Percentiles rank a stretch among this genome's conserved stretches.
Evolutionary conservation across 306 rosid species (phyloP).

Genomic region (Quercus parvula): DNA sequence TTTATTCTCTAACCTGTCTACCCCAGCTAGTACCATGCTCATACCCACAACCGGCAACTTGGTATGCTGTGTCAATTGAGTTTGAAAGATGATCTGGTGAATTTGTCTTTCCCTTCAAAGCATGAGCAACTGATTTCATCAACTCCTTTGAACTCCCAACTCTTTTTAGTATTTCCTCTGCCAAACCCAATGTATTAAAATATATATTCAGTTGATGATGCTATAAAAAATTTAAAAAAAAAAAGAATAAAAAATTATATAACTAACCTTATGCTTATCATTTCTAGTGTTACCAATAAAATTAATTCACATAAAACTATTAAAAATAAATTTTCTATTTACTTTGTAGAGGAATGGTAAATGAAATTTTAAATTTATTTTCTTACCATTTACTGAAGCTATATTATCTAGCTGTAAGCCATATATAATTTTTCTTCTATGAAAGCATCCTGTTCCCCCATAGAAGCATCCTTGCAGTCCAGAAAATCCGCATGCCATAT

Average conservation of each 20-base stretch:
- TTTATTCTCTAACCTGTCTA: slow-evolving; percentile 27
- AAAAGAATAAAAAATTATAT: background rate
- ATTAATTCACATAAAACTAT: no score
- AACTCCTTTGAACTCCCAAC: slow-evolving; percentile 53
- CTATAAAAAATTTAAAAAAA: background rate
- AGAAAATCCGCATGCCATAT: slow-evolving; percentile 25
- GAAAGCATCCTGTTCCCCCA: slow-evolving; percentile 55
- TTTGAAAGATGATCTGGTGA: background rate
- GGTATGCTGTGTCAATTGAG: slow-evolving; percentile 34
- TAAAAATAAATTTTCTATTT: background rate
- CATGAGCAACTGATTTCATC: slow-evolving; percentile 23
- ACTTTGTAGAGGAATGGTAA: background rate
- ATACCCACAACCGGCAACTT: slow-evolving; percentile 44
- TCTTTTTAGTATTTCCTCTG: slow-evolving; percentile 10
- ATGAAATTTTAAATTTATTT: background rate
- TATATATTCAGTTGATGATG: no score
- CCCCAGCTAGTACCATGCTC: slow-evolving; percentile 70
- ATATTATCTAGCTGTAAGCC: slow-evolving; percentile 38
- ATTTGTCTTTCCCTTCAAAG: slow-evolving; percentile 33
- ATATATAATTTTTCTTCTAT: slow-evolving; percentile 61
- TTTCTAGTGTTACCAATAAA: background rate
- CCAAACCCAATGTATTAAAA: background rate
- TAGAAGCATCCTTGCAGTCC: slow-evolving; percentile 60
- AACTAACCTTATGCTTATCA: no score
- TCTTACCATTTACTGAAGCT: background rate